These are phyloP conservation scores for Mollisia scopiformis DNA, from an alignment of 2,329 filamentous ascomycete genomes.

Conservation along the genomic window DNA sequence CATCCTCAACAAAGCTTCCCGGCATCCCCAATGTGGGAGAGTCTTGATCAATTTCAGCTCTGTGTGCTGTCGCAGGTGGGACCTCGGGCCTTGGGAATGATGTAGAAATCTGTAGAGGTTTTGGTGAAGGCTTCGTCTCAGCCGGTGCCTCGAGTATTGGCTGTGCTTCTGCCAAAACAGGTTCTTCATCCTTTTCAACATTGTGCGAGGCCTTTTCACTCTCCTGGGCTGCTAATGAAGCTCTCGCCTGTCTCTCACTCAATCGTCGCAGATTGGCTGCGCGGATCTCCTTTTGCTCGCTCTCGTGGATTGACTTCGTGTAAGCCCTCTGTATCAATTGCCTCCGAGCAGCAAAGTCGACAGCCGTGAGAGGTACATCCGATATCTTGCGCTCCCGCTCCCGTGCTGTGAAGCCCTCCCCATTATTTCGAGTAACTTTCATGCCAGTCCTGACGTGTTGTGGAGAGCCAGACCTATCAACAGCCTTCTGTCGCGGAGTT, in stretches of 20 bases:
- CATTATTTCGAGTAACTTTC: slow-evolving; percentile 31
- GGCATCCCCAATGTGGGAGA: slow-evolving; percentile 71
- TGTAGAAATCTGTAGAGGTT: slow-evolving; percentile 32
- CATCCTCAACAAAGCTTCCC: slow-evolving; percentile 56
- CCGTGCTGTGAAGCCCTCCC: slow-evolving; percentile 38
- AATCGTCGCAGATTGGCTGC: slow-evolving; percentile 43
- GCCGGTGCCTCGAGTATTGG: slow-evolving; percentile 10
- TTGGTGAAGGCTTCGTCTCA: slow-evolving; percentile 1
- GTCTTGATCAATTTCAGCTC: slow-evolving; percentile 42
- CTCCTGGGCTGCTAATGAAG: slow-evolving; percentile 34
- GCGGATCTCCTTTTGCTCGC: slow-evolving; percentile 56
- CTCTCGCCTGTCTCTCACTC: slow-evolving; percentile 24
- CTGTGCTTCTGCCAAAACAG: slow-evolving; percentile 4
- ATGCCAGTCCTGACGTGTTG: slow-evolving; percentile 30
- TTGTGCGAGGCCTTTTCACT: slow-evolving; percentile 29
- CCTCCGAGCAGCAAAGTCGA: slow-evolving; percentile 83
- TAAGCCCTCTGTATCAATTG: slow-evolving; percentile 85
- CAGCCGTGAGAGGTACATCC: slow-evolving; percentile 58
- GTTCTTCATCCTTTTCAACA: slow-evolving; percentile 8
- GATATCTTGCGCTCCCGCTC: slow-evolving; percentile 47
- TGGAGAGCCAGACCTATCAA: slow-evolving; percentile 45
- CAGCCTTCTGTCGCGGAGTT: slow-evolving; percentile 67
- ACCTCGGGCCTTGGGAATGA: slow-evolving; percentile 22
- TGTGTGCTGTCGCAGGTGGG: background rate
- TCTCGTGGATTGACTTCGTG: slow-evolving; percentile 79